Base-by-base conservation (phyloP, 352 stramenopile genomes). In the Globisporangium irregulare region DNA sequence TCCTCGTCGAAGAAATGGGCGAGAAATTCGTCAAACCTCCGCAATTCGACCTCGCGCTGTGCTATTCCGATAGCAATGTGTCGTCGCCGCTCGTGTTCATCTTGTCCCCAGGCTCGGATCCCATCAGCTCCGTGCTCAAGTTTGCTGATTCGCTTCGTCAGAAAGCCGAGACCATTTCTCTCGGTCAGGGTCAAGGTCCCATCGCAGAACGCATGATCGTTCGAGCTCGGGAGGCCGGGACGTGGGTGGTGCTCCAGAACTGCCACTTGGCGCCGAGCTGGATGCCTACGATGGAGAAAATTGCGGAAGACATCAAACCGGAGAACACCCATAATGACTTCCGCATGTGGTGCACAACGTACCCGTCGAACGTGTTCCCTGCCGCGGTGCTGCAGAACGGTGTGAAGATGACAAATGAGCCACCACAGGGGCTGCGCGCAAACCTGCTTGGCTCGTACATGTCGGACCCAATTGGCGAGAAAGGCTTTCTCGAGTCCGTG, bases 361-460 rank as follows among this genome's bases (percentile, higher is more conserved):
- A 98, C 66, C 95, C 95, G 25, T 97, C 89, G 18, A 82, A 96
- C 58, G 90, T 98, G 14, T 98, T 98, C 68, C 95, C 95, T 0
- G 89, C 96, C 1, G 90, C 93, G 0, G 89, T 98, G 46, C 81
- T 98, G 25, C 95, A 98, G 75, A 98, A 98, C 74, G 93, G 93
- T 32, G 91, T 98, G n/a, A 98, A 98, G 73, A 98, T 98, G 93
- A 98, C 95, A 7, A 96, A 97, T 51, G 94, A 98, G 67, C 92
- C 95, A 6, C 95, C 95, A 1, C 93, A 97, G 66, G 95, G 95
- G 4, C 71, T 98, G 10, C 80, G 93, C 20, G 90, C 92, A 10
- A 98, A 98, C 67, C 65, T 98, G 1, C 71, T 97, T 36, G 87
- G 92, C 3, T 97, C 91, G 38, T 98, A 97, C 80, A 91, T 94